Base-by-base conservation (phyloP, 2,329 filamentous ascomycete species). In the Trichoderma sp. region DNA sequence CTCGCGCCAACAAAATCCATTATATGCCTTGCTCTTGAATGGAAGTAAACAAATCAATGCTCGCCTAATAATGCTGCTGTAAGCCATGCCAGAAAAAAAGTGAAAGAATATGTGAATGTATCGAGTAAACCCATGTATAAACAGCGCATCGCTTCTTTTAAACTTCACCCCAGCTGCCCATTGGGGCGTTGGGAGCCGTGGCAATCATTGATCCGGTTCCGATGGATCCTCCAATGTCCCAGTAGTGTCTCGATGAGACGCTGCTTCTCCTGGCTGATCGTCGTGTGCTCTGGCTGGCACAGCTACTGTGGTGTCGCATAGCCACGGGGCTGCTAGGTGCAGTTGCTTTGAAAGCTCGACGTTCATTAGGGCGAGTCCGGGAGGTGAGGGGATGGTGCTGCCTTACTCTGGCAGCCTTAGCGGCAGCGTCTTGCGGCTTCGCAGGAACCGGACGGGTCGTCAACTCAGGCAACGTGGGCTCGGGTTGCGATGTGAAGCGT, bases 361-460 rank as follows among this genome's bases (percentile, higher is more conserved):
- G 85, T 85, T 90, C 89, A 29, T 83, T 83, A 53, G 86, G 85
- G 16, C 88, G 86, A 31, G 84, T 80, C 41, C 88, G 87, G 29
- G 91, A 92, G 35, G 97, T 92, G 67, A 98, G 90, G 4, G 96
- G 96, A 82, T 98, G 96, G 81, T 98, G 93, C 80, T 96, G 94
- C 45, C 95, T 90, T 71, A 98, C 95, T 64, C 96, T 90, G 16
- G 95, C 95, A 6, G 93, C 94, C 77, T 96, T 93, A 72, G 93
- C 93, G 1, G 93, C 91, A 11, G 90, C 87, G 78, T 95, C 93
- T 80, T 93, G 90, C 59, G 88, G 86, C 79, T 83, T 89, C 4
- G 87, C 84, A 27, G 87, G 85, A 78, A 81, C 83, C 76, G 64
- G 73, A 66, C 67, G 75, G 66, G 71, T 53, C 35, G 65, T 73